Conservation (phyloP, 2,329 filamentous ascomycete genomes). For the Hirsutella rhossiliensis region DNA sequence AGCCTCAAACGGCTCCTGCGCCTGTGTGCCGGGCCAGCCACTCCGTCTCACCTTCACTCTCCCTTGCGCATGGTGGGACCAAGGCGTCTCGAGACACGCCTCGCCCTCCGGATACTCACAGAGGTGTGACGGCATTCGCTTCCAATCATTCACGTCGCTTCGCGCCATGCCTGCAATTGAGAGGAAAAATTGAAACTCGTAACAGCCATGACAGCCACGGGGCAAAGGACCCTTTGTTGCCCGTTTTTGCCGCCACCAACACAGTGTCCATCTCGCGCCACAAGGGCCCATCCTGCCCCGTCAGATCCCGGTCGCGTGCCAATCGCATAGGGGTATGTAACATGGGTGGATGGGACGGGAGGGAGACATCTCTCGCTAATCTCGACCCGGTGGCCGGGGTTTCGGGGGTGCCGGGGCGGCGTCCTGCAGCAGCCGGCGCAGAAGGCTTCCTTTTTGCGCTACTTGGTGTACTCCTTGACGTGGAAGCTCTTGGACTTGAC, state of each 20-base stretch:
- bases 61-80: background rate
- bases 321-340: background rate
- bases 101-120: too few relatives aligned
- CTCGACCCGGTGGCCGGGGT: background rate
- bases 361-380: conserved; percentile 2
- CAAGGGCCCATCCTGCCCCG: background rate
- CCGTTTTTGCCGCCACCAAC: background rate
- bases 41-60: background rate
- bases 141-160: too few relatives aligned
- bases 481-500: conserved; percentile 95
- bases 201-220: too few relatives aligned
- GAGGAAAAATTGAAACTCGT: too few relatives aligned
- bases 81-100: too few relatives aligned
- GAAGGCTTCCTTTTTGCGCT: conserved; percentile 8
- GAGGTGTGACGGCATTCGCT: too few relatives aligned
- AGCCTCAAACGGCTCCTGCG: too few relatives aligned
- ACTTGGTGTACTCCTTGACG: conserved; percentile 68
- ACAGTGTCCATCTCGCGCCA: background rate
- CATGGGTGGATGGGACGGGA: background rate
- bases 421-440: background rate
- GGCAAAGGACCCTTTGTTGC: background rate
- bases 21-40: too few relatives aligned
- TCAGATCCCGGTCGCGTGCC: background rate
- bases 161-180: too few relatives aligned
- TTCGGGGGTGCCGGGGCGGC: background rate